Conservation (phyloP, 345 rosid species). For the Citrus inodora region DNA sequence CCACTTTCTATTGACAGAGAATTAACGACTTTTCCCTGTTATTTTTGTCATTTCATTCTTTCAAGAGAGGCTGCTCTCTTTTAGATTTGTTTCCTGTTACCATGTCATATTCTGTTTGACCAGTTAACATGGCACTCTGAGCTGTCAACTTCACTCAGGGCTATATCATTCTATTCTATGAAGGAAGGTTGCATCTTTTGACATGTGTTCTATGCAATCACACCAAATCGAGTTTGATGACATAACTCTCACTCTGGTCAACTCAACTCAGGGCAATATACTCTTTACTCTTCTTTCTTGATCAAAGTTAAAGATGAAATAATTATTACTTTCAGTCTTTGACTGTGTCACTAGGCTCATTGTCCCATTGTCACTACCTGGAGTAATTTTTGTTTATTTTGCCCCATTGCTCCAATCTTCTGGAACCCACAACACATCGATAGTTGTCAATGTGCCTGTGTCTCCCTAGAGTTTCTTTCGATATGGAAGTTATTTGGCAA, state of each 20-base stretch:
- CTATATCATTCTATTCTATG: background rate
- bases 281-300: background rate
- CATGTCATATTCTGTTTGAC: background rate
- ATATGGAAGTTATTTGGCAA: background rate
- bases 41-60: background rate
- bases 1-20: background rate
- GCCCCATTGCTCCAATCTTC: background rate
- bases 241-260: background rate
- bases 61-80: background rate
- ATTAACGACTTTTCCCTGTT: no score
- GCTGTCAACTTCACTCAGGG: background rate
- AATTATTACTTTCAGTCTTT: background rate
- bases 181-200: background rate
- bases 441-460: background rate
- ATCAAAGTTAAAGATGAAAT: background rate
- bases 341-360: background rate
- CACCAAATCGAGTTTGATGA: background rate
- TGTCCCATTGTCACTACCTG: background rate
- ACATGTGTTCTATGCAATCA: background rate
- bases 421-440: background rate
- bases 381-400: background rate
- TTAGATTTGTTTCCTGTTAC: background rate
- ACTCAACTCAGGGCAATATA: background rate
- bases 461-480: background rate
- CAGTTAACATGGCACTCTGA: background rate